A percentile compares a stretch with the other conserved stretches of the same genome.
These are phyloP conservation scores for Lentinus tigrinus DNA, from an alignment of 768 basidiomycete species.

Conservation along the genomic window DNA sequence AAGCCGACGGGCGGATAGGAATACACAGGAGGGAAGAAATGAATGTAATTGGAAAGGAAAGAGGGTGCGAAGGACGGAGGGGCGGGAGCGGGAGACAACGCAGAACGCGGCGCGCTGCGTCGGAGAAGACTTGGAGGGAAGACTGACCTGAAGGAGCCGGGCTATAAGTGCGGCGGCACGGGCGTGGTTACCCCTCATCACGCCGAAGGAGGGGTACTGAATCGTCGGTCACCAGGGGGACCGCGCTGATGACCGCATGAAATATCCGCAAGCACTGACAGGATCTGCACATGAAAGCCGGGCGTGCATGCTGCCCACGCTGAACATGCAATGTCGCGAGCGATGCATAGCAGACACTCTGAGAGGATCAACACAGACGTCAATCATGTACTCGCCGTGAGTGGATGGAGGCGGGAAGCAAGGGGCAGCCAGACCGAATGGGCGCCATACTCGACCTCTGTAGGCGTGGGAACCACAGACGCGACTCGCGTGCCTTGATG, in stretches of 20 bases:
- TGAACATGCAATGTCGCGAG: no score
- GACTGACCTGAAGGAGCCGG: not conserved
- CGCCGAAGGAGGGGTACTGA: constrained; percentile 3
- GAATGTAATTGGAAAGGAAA: constrained; percentile 22
- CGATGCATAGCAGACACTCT: no score
- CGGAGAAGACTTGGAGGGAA: constrained; percentile 11
- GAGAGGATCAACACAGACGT: no score
- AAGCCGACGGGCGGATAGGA: not conserved
- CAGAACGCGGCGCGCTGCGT: constrained; percentile 18
- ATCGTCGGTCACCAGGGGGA: constrained; percentile 20
- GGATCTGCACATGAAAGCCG: constrained; percentile 10
- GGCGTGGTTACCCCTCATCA: constrained; percentile 5
- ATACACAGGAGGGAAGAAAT: constrained; percentile 15
- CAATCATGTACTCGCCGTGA: no score
- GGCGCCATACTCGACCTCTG: constrained; percentile 1
- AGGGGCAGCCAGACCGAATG: no score
- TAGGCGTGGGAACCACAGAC: constrained; percentile 12
- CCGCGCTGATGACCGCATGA: constrained; percentile 4
- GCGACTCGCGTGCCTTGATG: not conserved
- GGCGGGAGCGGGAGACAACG: constrained; percentile 5
- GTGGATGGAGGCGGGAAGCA: no score
- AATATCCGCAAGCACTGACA: constrained; percentile 6
- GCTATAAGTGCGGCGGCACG: constrained; percentile 1
- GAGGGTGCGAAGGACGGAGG: constrained; percentile 5
- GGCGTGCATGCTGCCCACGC: no score